phyloP scores from a whole-genome alignment of 2,329 filamentous ascomycete species.

The Thielaviopsis musarum region DNA sequence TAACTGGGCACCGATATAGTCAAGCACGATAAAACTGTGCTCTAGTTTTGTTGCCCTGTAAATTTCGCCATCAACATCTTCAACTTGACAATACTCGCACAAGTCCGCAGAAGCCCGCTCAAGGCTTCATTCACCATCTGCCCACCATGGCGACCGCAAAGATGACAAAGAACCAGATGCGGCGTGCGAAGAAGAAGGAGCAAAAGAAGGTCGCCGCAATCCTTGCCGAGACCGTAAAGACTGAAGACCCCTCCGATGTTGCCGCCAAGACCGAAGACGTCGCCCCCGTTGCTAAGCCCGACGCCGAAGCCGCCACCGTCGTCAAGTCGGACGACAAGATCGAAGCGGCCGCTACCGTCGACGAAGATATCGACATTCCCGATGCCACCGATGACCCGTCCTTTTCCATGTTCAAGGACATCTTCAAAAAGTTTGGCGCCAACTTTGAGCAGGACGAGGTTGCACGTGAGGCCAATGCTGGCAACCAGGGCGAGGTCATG shows the following conservation, averaged over 20 bases:
- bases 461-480: conserved; percentile 45
- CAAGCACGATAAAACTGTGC: too few relatives aligned
- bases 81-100: neutral
- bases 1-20: too few relatives aligned
- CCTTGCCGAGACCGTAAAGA: conserved; percentile 6
- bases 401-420: conserved; percentile 66
- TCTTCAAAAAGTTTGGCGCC: conserved; percentile 66
- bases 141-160: conserved; percentile 47
- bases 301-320: conserved; percentile 7
- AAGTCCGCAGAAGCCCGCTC: neutral
- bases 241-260: conserved; percentile 10
- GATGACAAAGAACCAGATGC: conserved; percentile 85
- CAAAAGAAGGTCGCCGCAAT: conserved; percentile 44
- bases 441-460: conserved; percentile 44
- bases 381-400: conserved; percentile 48
- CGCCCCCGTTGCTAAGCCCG: neutral
- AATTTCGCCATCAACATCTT: neutral
- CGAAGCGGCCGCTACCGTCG: conserved; percentile 1
- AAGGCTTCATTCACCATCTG: conserved; percentile 10
- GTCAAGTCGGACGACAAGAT: conserved; percentile 9
- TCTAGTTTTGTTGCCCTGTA: too few relatives aligned
- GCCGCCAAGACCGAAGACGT: neutral
- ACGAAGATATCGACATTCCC: conserved; percentile 23
- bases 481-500: conserved; percentile 71
- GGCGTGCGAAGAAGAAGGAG: conserved; percentile 87